Evolutionary conservation across 352 stramenopile species (phyloP).

Genomic region (Globisporangium paddicum): DNA sequence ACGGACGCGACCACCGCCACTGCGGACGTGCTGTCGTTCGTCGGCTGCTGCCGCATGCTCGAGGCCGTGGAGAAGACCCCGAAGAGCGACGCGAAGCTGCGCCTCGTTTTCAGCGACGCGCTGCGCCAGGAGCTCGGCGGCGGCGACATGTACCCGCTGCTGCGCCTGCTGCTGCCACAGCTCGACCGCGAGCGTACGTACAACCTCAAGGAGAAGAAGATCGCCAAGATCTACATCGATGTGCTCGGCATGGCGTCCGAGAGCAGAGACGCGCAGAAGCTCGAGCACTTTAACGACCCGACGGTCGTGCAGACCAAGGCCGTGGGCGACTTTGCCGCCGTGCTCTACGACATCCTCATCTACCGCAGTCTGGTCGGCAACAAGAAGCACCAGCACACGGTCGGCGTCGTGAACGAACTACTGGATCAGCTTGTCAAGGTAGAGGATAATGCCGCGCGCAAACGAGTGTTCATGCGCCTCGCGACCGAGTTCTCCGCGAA

Average conservation of each 20-base stretch:
- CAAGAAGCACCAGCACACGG: constrained; percentile 42
- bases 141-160: constrained; percentile 64
- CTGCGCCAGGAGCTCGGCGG: constrained; percentile 48
- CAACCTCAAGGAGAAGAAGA: constrained; percentile 87
- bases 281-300: constrained; percentile 82
- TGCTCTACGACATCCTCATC: constrained; percentile 70
- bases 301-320: constrained; percentile 75
- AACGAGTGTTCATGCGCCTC: constrained; percentile 65
- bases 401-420: constrained; percentile 56
- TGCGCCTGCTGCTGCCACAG: constrained; percentile 71
- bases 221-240: constrained; percentile 73
- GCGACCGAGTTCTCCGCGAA: constrained; percentile 66
- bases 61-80: constrained; percentile 63
- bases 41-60: constrained; percentile 64
- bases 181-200: constrained; percentile 83
- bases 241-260: constrained; percentile 58
- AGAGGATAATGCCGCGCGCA: constrained; percentile 37
- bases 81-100: constrained; percentile 72
- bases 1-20: neutral
- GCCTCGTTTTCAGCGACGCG: constrained; percentile 66
- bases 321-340: constrained; percentile 77
- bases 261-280: constrained; percentile 68
- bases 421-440: constrained; percentile 48
- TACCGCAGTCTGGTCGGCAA: constrained; percentile 45
- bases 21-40: constrained; percentile 49